phyloP scores from a whole-genome alignment of 306 rosid genomes.

The Trichosanthes cucumerina region DNA sequence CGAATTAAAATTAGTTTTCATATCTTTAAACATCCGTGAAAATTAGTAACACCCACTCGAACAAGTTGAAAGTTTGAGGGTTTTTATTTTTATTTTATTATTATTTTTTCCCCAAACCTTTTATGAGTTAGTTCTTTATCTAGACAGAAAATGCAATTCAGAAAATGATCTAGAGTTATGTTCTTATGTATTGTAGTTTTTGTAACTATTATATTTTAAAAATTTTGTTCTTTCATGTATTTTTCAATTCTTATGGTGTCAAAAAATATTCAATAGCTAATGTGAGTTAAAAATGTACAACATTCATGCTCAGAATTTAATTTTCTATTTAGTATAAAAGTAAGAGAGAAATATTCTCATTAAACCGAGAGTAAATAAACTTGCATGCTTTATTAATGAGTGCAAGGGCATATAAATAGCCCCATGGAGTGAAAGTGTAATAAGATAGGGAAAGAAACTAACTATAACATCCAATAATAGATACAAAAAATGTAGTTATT shows the following conservation, averaged over 20 bases:
- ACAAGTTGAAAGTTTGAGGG: not conserved
- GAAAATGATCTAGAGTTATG: not conserved
- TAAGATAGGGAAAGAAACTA: no score
- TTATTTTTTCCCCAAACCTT: not conserved
- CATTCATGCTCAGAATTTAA: not conserved
- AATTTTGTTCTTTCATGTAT: no score
- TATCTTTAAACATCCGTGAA: not conserved
- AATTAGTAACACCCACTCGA: not conserved
- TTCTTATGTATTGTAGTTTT: not conserved
- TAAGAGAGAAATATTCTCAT: not conserved
- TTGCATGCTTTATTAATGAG: no score
- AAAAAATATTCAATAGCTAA: not conserved
- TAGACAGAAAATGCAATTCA: not conserved
- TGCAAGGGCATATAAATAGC: no score
- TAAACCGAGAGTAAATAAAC: no score
- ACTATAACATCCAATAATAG: no score
- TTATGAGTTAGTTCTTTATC: not conserved
- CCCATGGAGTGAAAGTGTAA: no score
- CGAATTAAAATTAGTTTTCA: not conserved
- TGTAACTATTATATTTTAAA: not conserved
- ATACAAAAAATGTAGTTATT: no score
- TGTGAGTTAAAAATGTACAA: not conserved
- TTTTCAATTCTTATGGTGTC: not conserved
- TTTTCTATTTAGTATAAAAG: not conserved
- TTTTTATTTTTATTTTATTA: no score